Evolutionary conservation across 2,329 filamentous ascomycete genomes (phyloP).

Genomic region (Bipolaris zeicola): DNA sequence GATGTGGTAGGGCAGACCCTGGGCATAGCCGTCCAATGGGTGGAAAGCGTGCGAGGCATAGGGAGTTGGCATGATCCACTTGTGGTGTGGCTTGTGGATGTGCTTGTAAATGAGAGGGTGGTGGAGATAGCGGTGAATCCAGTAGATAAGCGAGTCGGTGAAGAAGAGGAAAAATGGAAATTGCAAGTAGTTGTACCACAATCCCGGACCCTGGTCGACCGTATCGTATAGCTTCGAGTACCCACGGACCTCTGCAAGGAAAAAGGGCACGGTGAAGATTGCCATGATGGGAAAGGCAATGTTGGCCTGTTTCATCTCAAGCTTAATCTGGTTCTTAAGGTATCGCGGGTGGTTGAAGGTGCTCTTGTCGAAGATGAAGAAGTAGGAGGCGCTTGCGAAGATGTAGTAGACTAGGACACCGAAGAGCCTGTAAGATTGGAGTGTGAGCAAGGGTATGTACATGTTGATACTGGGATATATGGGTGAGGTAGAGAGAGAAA

Average conservation of each 20-base stretch:
- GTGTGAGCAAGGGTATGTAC: constrained; percentile 15
- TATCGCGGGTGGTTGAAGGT: constrained; percentile 91
- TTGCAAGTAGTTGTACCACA: constrained; percentile 79
- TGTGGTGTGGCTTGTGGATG: constrained; percentile 97
- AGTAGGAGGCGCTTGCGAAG: constrained; percentile 81
- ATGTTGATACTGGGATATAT: background rate
- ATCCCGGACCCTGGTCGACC: constrained; percentile 74
- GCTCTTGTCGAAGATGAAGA: constrained; percentile 89
- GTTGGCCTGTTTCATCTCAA: constrained; percentile 84
- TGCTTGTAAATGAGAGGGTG: constrained; percentile 81
- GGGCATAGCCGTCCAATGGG: constrained; percentile 86
- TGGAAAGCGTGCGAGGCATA: constrained; percentile 95
- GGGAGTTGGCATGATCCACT: constrained; percentile 98
- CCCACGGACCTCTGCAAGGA: constrained; percentile 81
- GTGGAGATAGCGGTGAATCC: constrained; percentile 86
- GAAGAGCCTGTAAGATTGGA: constrained; percentile 70
- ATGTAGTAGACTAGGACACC: constrained; percentile 84
- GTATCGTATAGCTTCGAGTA: constrained; percentile 86
- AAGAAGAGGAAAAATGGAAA: constrained; percentile 88
- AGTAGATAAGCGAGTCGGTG: constrained; percentile 90
- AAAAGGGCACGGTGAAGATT: constrained; percentile 77
- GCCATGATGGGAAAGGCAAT: constrained; percentile 81
- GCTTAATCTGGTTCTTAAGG: constrained; percentile 86
- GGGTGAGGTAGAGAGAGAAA: background rate
- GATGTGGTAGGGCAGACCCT: constrained; percentile 89